Conservation (phyloP, 1,139 yeast genomes). For the Protomyces inouyei region DNA sequence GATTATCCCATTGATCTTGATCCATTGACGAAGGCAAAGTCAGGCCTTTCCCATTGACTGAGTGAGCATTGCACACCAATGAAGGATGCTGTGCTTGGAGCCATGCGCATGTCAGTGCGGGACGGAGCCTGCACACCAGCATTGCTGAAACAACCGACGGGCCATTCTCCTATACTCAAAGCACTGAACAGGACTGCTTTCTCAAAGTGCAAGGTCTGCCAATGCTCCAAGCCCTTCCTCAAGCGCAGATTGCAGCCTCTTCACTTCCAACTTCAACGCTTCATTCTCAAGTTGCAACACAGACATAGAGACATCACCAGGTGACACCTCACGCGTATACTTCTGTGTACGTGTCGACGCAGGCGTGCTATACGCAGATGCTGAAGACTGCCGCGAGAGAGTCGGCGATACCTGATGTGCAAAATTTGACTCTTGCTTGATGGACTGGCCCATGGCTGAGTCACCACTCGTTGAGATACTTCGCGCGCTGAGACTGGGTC, state of each 20-base stretch:
- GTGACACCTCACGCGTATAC: neutral
- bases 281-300: conserved; percentile 11
- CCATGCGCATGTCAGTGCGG: no score
- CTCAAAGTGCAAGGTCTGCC: conserved; percentile 2
- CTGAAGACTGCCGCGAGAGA: neutral
- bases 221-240: conserved; percentile 23
- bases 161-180: no score
- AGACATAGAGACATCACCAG: conserved; percentile 6
- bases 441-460: neutral
- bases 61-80: no score
- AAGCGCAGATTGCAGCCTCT: conserved; percentile 12
- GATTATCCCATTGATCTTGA: no score
- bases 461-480: neutral
- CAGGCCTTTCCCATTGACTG: no score
- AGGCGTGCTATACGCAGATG: neutral
- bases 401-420: neutral
- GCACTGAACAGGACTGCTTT: no score
- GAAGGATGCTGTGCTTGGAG: no score
- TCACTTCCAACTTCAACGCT: conserved; percentile 9
- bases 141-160: no score
- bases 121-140: no score
- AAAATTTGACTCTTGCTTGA: no score
- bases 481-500: neutral
- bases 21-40: no score
- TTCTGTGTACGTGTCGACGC: neutral